phyloP scores from a whole-genome alignment of 2,329 filamentous ascomycete genomes.

The Blastomyces parvus region DNA sequence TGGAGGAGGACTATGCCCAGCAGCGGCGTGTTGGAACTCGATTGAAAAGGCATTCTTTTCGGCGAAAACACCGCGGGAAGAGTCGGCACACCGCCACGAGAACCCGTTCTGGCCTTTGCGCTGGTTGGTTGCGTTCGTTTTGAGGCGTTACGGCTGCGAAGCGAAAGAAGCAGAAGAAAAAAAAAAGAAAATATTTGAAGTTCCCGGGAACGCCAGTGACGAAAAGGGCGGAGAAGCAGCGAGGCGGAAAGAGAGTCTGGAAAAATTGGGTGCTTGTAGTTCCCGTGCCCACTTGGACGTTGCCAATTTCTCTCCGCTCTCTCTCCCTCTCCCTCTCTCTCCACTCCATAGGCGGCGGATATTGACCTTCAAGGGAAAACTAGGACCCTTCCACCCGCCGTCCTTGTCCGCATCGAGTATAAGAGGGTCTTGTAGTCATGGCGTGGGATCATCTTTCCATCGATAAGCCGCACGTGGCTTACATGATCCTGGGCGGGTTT shows the following conservation, averaged over 20 bases:
- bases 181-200: neutral
- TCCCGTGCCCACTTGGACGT: neutral
- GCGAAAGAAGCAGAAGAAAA: neutral
- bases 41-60: neutral
- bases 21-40: neutral
- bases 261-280: neutral
- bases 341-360: neutral
- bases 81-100: neutral
- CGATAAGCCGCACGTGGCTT: conserved; percentile 94
- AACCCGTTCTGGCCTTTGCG: neutral
- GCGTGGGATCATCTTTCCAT: conserved; percentile 50
- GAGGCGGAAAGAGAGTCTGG: neutral
- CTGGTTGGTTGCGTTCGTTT: neutral
- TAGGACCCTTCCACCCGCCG: neutral
- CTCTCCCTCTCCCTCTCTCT: neutral
- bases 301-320: neutral
- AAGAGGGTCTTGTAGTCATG: conserved; percentile 27
- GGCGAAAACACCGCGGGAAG: neutral
- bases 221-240: neutral
- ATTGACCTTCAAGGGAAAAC: neutral
- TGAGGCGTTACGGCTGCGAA: neutral
- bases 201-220: neutral
- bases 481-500: conserved; percentile 96
- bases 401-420: neutral
- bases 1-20: neutral